Base-by-base conservation (phyloP, 495 filamentous ascomycete species). In the Hypomontagnella submonticulosa region DNA sequence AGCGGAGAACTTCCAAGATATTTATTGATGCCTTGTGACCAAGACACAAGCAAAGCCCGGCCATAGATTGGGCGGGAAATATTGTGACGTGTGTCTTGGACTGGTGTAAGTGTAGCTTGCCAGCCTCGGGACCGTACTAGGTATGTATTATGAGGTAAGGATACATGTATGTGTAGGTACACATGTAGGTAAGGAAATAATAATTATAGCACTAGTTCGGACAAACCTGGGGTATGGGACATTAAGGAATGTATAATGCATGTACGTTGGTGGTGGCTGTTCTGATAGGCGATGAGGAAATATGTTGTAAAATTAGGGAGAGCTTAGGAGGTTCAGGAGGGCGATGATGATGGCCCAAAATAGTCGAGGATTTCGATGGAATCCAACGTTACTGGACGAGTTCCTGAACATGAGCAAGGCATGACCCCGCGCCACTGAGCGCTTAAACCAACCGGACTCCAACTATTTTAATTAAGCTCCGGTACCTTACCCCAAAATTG, bases 11-110 rank as follows among this genome's bases (percentile, higher is more conserved):
- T 69, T 63, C 51, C 56, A 57, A 61, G 33, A 51, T 52, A 34
- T 33, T 23, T 41, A 40, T 23, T 8, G n/a, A 41, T 55, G 52
- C 41, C 65, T 63, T 68, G 65, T 68, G 65, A 68, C 55, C 50
- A 56, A 57, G 43, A 69, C 50, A 63, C 54, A 55, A 43, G 38
- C 33, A 64, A 50, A 27, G 37, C 15, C 38, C 34, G 37, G 34
- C 34, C 36, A 11, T 4, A 16, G 43, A 50, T 60, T 60, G 33
- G 59, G 32, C 53, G 53, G 54, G 23, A 41, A 37, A 48, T 61
- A 50, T 46, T 51, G 52, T 49, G 42, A 67, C 58, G 32, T 44
- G 15, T 56, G 59, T 63, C 48, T 68, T 40, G 41, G 27, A 40
- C 50, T 23, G 16, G 15, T 27, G 23, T 27, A n/a, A n/a, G 23